Percentiles rank a stretch among this genome's conserved stretches.
Conservation (phyloP, 768 basidiomycete species). For the Gloeophyllum trabeum region DNA sequence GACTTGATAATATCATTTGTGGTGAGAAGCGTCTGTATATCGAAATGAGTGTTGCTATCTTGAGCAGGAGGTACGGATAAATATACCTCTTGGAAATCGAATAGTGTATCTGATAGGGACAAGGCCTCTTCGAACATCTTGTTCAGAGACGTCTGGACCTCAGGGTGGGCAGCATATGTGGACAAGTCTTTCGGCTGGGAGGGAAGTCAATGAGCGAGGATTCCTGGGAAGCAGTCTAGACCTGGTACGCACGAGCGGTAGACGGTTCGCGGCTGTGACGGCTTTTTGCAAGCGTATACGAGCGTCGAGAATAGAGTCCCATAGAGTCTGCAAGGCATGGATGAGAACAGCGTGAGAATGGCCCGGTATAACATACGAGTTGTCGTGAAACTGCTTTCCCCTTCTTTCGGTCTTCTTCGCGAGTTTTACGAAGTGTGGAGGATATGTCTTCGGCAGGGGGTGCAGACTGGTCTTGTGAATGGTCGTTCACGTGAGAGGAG, state of each 20-base stretch:
- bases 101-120: slow-evolving; percentile 54
- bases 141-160: slow-evolving; percentile 33
- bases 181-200: slow-evolving; percentile 22
- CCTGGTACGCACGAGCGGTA: slow-evolving; percentile 43
- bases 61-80: slow-evolving; percentile 3
- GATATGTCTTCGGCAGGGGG: slow-evolving; percentile 27
- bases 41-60: slow-evolving; percentile 2
- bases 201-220: neutral
- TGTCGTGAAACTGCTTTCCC: slow-evolving; percentile 79
- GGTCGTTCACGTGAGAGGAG: slow-evolving; percentile 5
- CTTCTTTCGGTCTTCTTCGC: slow-evolving; percentile 67
- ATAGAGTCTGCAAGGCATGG: slow-evolving; percentile 44
- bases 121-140: slow-evolving; percentile 51
- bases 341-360: neutral
- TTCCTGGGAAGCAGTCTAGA: neutral
- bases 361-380: slow-evolving; percentile 57
- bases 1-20: slow-evolving; percentile 34
- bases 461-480: neutral
- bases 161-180: slow-evolving; percentile 16
- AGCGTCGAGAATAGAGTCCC: slow-evolving; percentile 84
- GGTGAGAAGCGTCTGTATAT: slow-evolving; percentile 20
- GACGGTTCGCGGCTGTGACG: slow-evolving; percentile 45
- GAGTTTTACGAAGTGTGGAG: slow-evolving; percentile 40
- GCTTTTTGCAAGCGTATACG: slow-evolving; percentile 88
- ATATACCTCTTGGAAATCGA: slow-evolving; percentile 55